Evolutionary conservation across 768 basidiomycete genomes (phyloP).

Genomic region (Dioszegia crocea): DNA sequence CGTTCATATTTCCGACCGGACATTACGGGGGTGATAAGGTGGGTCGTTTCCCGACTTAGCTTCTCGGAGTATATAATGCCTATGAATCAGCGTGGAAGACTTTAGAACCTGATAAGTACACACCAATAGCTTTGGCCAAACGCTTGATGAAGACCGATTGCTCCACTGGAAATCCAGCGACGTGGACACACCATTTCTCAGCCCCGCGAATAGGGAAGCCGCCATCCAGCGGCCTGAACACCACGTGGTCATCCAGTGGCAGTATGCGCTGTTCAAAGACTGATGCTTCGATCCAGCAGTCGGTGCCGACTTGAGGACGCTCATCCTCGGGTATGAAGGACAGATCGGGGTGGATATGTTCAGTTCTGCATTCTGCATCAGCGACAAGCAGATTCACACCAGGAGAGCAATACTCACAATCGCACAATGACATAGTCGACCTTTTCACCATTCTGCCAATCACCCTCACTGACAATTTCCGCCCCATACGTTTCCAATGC

Average conservation of each 20-base stretch:
- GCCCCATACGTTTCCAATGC: conserved; percentile 37
- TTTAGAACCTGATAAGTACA: too few species aligned
- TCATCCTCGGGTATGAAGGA: background rate
- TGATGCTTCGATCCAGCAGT: conserved; percentile 90
- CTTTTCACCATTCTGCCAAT: conserved; percentile 23
- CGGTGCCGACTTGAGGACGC: conserved; percentile 58
- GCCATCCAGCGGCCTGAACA: conserved; percentile 65
- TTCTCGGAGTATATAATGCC: conserved; percentile 54
- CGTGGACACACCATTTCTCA: conserved; percentile 60
- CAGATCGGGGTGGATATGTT: background rate
- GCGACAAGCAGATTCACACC: too few species aligned
- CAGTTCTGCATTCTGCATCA: background rate
- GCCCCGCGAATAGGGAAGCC: conserved; percentile 63
- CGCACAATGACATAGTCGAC: conserved; percentile 45
- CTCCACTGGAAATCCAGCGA: conserved; percentile 69
- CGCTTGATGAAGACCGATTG: conserved; percentile 65
- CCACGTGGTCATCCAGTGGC: conserved; percentile 62
- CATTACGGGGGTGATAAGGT: conserved; percentile 71
- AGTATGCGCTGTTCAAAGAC: conserved; percentile 72
- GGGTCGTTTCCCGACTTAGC: conserved; percentile 60
- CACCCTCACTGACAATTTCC: conserved; percentile 20
- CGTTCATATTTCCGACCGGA: conserved; percentile 71
- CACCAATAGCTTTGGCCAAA: conserved; percentile 66
- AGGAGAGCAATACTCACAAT: conserved; percentile 37
- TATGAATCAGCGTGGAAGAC: conserved; percentile 19